Percentiles rank a stretch among this genome's conserved stretches.
Conservation (phyloP, 140 eudicot genomes). For the Eryngium alpinum region DNA sequence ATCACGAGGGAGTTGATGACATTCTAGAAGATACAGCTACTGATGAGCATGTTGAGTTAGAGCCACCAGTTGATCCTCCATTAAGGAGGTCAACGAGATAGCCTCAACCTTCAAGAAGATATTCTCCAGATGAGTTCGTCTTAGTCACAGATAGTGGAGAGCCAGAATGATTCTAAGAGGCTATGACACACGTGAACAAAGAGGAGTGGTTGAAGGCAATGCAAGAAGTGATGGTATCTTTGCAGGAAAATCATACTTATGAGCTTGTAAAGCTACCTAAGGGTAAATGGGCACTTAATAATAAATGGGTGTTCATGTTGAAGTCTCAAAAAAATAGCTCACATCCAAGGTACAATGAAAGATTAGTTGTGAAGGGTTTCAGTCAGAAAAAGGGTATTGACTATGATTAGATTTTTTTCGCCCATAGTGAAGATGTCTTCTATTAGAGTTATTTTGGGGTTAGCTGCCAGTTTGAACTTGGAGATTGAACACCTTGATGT, state of each 20-base stretch:
- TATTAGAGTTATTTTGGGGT: neutral
- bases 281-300: neutral
- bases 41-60: neutral
- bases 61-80: neutral
- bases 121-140: neutral
- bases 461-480: too few species aligned
- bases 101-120: neutral
- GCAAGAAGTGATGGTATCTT: conserved; percentile 4
- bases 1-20: neutral
- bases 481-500: too few species aligned
- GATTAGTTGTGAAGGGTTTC: neutral
- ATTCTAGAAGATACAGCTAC: neutral
- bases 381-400: neutral
- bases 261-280: neutral
- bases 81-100: neutral
- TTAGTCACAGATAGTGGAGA: neutral
- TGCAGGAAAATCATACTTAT: neutral
- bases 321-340: neutral
- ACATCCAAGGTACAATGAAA: too few species aligned
- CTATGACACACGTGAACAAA: neutral
- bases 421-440: neutral
- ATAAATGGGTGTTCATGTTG: neutral
- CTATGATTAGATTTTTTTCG: neutral
- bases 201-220: neutral
- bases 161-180: neutral